A percentile compares a stretch with the other conserved stretches of the same genome.
Evolutionary conservation across 2,329 filamentous ascomycete species (phyloP).

Genomic region (Cytospora schulzeri): DNA sequence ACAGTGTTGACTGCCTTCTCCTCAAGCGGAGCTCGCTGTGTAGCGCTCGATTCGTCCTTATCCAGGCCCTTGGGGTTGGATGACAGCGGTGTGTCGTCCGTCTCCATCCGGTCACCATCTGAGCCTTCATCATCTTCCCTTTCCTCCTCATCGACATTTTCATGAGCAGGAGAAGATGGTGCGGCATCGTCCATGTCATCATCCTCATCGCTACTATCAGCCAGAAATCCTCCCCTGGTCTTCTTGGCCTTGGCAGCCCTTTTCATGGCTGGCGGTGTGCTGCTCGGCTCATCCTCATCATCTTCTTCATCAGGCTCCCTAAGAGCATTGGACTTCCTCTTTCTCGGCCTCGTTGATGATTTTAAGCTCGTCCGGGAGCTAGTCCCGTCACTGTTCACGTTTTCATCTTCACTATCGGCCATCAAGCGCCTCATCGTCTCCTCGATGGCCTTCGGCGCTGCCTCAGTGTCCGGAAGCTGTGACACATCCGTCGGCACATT

Average conservation of each 20-base stretch:
- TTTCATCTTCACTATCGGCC: slow-evolving; percentile 29
- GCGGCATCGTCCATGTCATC: slow-evolving; percentile 32
- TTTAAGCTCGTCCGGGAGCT: not conserved
- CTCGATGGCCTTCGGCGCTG: slow-evolving; percentile 26
- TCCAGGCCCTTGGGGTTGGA: slow-evolving; percentile 15
- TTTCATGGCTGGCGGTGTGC: slow-evolving; percentile 25
- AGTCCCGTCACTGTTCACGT: slow-evolving; percentile 15
- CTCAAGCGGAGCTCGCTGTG: slow-evolving; percentile 11
- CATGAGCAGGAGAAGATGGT: slow-evolving; percentile 7
- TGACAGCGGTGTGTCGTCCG: slow-evolving; percentile 30
- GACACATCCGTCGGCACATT: slow-evolving; percentile 25
- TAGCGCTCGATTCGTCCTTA: not conserved
- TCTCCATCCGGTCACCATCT: slow-evolving; percentile 33
- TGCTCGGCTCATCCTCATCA: slow-evolving; percentile 34
- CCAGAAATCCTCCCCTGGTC: slow-evolving; percentile 23
- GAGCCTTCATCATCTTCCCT: slow-evolving; percentile 29
- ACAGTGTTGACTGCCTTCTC: slow-evolving; percentile 15
- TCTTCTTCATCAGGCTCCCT: slow-evolving; percentile 32
- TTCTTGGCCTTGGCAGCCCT: slow-evolving; percentile 27
- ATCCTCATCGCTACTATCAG: slow-evolving; percentile 37
- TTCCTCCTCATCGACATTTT: slow-evolving; percentile 7
- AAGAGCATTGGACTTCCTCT: slow-evolving; percentile 36
- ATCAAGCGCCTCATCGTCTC: slow-evolving; percentile 31
- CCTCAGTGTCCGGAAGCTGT: slow-evolving; percentile 22
- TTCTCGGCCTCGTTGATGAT: slow-evolving; percentile 30